phyloP scores from a whole-genome alignment of 331 rosid species.

The Quercus tomentella region DNA sequence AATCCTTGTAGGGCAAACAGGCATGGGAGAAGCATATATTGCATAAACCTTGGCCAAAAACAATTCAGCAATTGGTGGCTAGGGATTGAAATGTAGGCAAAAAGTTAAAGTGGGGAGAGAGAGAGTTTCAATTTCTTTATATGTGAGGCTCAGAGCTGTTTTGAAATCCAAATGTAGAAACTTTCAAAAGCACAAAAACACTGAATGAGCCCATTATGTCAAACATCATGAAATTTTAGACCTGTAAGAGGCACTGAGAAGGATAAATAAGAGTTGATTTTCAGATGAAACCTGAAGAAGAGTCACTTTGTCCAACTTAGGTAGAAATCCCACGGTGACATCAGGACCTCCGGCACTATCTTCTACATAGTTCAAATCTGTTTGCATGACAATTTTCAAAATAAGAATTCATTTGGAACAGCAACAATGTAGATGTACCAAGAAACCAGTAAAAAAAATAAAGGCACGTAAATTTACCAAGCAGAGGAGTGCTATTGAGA shows the following conservation, averaged over 20 bases:
- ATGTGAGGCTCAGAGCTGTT: not conserved
- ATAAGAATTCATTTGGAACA: slow-evolving; percentile 1
- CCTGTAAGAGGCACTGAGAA: not conserved
- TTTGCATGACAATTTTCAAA: slow-evolving; percentile 14
- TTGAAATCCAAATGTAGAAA: not conserved
- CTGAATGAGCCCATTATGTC: not conserved
- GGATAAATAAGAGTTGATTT: not conserved
- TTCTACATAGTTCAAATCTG: slow-evolving; percentile 91
- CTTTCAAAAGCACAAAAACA: not conserved
- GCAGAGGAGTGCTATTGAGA: slow-evolving; percentile 82
- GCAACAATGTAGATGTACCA: not conserved
- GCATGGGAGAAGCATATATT: not conserved
- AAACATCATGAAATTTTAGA: not conserved
- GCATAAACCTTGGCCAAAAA: not conserved
- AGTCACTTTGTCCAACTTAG: slow-evolving; percentile 83
- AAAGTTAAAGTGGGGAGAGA: not conserved
- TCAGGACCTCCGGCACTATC: slow-evolving; percentile 99
- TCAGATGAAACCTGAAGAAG: slow-evolving; percentile 69
- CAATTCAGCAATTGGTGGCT: not conserved
- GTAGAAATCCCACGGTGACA: slow-evolving; percentile 83
- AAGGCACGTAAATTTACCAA: slow-evolving; percentile 38
- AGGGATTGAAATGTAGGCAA: not conserved
- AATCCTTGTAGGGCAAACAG: not conserved
- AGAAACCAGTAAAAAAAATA: not conserved
- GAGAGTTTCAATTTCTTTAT: not conserved